Base-by-base conservation (phyloP, 371 early-diverging fungal species). In the Blakeslea trispora region DNA sequence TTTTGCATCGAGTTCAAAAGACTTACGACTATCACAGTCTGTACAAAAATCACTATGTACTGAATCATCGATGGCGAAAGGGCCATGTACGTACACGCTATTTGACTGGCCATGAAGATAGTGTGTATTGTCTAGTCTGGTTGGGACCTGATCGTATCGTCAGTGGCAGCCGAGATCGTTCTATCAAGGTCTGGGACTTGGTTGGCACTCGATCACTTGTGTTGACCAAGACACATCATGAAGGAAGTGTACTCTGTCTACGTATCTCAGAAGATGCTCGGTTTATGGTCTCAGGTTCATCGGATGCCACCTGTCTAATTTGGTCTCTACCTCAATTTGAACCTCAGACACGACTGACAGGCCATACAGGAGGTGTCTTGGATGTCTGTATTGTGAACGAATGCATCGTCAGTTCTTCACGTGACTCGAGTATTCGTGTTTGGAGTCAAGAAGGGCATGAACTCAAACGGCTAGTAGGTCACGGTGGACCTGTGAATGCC, bases 161-260 rank as follows among this genome's bases (percentile, higher is more conserved):
- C 9, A 91, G 92, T 1, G 97, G 98, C 5, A 94, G 95, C 6
- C 84, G 95, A 47, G 99, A 99, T 77, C 75, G 84, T 37, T 88
- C 92, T 2, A 79, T 96, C 53, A 85, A 86, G 53, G 65, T 91
- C 45, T 93, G 92, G 92, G 84, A 91, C 59, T 66, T 91, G 37
- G 19, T 42, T 7, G 40, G 42, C 5, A 34, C 55, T 19, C 21
- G 50, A 23, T 49, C 59, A 7, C 50, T 53, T 11, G 55, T 83
- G 5, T 76, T 83, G 34, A 90, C 92, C 0, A 72, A 96, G 43
- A 59, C 61, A 0, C 91, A 93, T 15, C 99, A 99, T 61, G 79
- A 74, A 13, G 90, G 90, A 3, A 92, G 93, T 2, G 94, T 98
- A 0, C 79, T 96, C 10, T 91, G 92, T 55, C 72, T 98, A 45